Evolutionary conservation across 805 yeast genomes (phyloP).

Genomic region (Cephaloascus albidus): DNA sequence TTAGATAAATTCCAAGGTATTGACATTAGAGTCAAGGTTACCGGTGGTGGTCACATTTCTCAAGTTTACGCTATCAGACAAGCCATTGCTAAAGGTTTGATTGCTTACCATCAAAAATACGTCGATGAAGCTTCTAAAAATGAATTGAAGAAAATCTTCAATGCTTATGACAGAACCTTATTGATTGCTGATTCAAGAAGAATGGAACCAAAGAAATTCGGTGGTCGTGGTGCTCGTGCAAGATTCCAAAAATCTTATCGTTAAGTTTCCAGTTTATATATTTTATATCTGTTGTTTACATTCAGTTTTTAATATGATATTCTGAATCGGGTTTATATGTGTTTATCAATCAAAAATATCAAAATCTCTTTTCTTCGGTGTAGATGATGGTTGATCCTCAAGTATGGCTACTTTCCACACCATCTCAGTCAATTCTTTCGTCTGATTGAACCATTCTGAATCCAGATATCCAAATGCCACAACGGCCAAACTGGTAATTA

Average conservation of each 20-base stretch:
- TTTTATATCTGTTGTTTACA: neutral
- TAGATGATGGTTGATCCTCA: too few species aligned
- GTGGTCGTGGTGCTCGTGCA: constrained; percentile 99
- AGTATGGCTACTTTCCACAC: too few species aligned
- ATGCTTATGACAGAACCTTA: constrained; percentile 98
- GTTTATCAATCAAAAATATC: too few species aligned
- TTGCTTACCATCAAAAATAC: constrained; percentile 98
- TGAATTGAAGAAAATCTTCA: constrained; percentile 97
- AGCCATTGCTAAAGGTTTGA: constrained; percentile 98
- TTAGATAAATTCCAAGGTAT: constrained; percentile 97
- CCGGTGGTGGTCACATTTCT: constrained; percentile 99
- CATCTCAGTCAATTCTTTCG: too few species aligned
- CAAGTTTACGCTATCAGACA: constrained; percentile 99
- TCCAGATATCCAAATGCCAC: too few species aligned
- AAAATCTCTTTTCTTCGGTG: too few species aligned
- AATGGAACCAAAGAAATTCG: constrained; percentile 99
- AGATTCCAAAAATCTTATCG: constrained; percentile 99
- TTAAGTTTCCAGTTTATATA: constrained; percentile 33
- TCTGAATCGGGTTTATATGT: neutral
- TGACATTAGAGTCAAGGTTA: constrained; percentile 97
- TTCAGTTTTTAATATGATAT: neutral
- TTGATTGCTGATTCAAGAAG: constrained; percentile 99
- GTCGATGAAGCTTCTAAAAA: constrained; percentile 99
- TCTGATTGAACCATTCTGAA: too few species aligned
- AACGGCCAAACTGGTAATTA: too few species aligned